Base-by-base conservation (phyloP, 2,329 filamentous ascomycete genomes). In the Chrysoporthe deuterocubensis region DNA sequence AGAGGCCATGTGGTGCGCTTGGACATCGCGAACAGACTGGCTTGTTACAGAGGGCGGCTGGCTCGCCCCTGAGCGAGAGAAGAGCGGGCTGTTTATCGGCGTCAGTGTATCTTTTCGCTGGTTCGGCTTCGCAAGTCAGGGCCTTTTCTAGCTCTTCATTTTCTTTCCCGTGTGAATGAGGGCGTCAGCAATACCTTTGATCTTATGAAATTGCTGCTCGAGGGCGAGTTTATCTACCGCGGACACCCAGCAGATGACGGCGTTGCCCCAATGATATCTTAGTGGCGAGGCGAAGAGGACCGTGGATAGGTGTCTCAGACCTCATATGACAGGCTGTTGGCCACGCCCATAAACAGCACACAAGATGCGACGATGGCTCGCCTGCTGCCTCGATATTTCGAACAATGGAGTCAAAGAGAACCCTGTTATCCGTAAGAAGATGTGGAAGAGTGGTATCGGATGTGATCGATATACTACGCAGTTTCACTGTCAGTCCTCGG, bases 1-100 rank as follows among this genome's bases (percentile, higher is more conserved):
- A 3, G 34, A 9, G 54, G 18, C 32, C 34, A n/a, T 32, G 32
- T 5, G 9, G 50, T 40, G 54, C 54, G 54, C 54, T 57, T 57
- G 18, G 34, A 57, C 34, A 13, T 40, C 42, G 40, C 42, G 58
- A 46, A 61, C 58, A 61, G 58, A 61, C 58, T 46, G 58, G 43
- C 42, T 32, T 48, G 43, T 61, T 61, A 46, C 42, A 61, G 43
- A 32, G 54, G 18, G 18, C 4, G 34, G 54, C 34, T 40, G 9
- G 32, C 3, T 57, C n/a, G 34, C 8, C 13, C 21, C 13, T 32
- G 32, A 5, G 9, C 26, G 26, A 34, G 3, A 13, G 18, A 21
- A n/a, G 46, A 7, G 46, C 46, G 18, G 18, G 46, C 18, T 48
- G 14, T 18, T 18, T 18, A 7, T 26, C 9, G 11, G 21, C 26